These are phyloP conservation scores for Talaromyces adpressus DNA, from an alignment of 495 filamentous ascomycete genomes.

Conservation along the genomic window DNA sequence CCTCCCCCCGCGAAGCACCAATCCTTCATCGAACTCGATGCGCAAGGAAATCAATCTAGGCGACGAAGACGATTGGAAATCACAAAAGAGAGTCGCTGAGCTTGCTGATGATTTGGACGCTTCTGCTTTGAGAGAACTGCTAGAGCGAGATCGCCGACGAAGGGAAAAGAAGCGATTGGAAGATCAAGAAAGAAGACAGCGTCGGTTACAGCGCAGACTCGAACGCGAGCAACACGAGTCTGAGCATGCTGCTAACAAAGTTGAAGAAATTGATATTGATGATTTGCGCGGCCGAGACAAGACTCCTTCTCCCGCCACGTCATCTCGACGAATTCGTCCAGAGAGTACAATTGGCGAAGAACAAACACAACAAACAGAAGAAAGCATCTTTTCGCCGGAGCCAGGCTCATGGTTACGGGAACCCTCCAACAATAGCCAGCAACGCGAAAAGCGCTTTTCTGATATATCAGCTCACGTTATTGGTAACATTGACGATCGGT, in stretches of 20 bases:
- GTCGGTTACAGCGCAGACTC: conserved; percentile 58
- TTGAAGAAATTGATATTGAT: not conserved
- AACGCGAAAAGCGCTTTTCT: conserved; percentile 17
- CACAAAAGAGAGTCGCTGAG: conserved; percentile 67
- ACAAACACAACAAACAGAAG: conserved; percentile 1
- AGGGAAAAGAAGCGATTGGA: conserved; percentile 63
- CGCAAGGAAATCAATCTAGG: conserved; percentile 38
- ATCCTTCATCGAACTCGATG: conserved; percentile 28
- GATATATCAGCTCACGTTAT: conserved; percentile 29
- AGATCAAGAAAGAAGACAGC: conserved; percentile 64
- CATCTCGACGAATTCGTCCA: conserved; percentile 2
- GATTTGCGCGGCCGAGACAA: conserved; percentile 8
- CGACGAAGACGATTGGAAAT: conserved; percentile 57
- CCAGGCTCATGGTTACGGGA: conserved; percentile 29
- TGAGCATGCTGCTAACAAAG: not conserved
- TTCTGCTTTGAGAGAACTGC: conserved; percentile 67
- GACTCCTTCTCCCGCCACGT: conserved; percentile 6
- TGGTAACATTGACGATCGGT: conserved; percentile 32
- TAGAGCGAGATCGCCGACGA: conserved; percentile 78
- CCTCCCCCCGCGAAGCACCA: conserved; percentile 25
- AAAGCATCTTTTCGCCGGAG: not conserved
- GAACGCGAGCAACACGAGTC: conserved; percentile 51
- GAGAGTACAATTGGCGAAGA: not conserved
- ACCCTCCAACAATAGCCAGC: conserved; percentile 21
- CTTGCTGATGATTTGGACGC: conserved; percentile 78